Evolutionary conservation across 2,329 filamentous ascomycete species (phyloP), one percentile per base, ranked within the genome.

Genomic region (Nectriaceae sp.): DNA sequence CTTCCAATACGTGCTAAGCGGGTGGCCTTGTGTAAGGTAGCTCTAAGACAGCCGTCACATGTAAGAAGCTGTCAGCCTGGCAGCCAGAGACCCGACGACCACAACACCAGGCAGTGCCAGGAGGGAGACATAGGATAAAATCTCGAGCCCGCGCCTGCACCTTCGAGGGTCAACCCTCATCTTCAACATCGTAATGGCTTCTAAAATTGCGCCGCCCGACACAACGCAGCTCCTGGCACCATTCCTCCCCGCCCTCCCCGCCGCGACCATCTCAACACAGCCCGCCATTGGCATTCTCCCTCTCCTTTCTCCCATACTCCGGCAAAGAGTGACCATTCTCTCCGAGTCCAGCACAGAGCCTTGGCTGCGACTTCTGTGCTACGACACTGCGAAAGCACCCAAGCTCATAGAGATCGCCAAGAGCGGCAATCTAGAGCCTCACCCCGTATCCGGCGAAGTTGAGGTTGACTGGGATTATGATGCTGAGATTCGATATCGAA

Each of bases 401-500:
- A 79, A 75, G 55, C 75, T 93, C 16, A 75, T 78, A n/a, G 74
- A 81, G 49, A 72, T 87, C 13, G 83, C 84, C 24, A 77, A 79
- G 57, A 77, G 79, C 47, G 81, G 88, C 44, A 72, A 78, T 39
- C 74, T 93, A 24, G 87, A 92, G 66, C 87, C 88, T n/a, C 89
- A 94, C 61, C 89, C 89, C 3, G 83, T 87, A 4, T 90, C 87
- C 3, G 89, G 88, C 45, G 88, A 92, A 67, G 81, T 93, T 45
- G 89, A 93, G 70, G 70, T 92, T 18, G 84, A 89, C 65, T 83
- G 80, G 76, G 79, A 83, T 60, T 77, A 76, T 47, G 86, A 90
- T 47, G 78, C 82, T 6, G 75, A 82, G 50, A 75, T 77, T 21
- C 76, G 79, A 44, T 93, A 85, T 70, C 76, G 82, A 50, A 77